Conservation (phyloP, 352 stramenopile species). For the Phytopythium ostracodes region DNA sequence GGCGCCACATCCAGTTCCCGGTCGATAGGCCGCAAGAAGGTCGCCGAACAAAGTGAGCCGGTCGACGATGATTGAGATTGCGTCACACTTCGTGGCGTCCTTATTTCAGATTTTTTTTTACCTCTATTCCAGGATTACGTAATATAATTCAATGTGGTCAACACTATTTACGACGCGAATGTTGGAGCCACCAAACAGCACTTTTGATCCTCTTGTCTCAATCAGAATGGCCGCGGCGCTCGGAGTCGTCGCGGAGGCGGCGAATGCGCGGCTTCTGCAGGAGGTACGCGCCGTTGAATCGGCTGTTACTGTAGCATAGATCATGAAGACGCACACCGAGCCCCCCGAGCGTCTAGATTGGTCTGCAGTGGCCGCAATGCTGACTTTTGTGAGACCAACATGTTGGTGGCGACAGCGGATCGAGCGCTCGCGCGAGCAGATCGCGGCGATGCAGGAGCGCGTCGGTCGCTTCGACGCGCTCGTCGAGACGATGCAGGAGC, state of each 20-base stretch:
- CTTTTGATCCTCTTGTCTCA: neutral
- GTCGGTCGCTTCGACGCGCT: conserved; percentile 56
- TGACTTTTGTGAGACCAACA: no score
- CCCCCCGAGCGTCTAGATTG: neutral
- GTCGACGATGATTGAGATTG: neutral
- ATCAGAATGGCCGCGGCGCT: conserved; percentile 18
- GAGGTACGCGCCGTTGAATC: conserved; percentile 27
- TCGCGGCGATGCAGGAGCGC: conserved; percentile 47
- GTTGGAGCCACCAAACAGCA: neutral
- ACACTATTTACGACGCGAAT: neutral
- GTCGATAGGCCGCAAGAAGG: no score
- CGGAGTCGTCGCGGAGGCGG: conserved; percentile 31
- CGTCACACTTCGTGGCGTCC: neutral
- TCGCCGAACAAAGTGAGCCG: neutral
- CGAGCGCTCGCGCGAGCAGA: conserved; percentile 44
- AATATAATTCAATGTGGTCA: neutral
- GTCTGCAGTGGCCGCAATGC: neutral
- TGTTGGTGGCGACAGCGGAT: conserved; percentile 34
- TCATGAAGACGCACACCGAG: neutral
- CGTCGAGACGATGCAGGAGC: conserved; percentile 43
- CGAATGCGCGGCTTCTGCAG: conserved; percentile 56
- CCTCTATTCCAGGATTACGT: neutral
- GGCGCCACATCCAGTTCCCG: conserved; percentile 3
- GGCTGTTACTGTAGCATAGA: neutral
- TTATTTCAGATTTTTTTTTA: neutral